Evolutionary conservation across 805 yeast genomes (phyloP).

Genomic region (Spathaspora sp.): DNA sequence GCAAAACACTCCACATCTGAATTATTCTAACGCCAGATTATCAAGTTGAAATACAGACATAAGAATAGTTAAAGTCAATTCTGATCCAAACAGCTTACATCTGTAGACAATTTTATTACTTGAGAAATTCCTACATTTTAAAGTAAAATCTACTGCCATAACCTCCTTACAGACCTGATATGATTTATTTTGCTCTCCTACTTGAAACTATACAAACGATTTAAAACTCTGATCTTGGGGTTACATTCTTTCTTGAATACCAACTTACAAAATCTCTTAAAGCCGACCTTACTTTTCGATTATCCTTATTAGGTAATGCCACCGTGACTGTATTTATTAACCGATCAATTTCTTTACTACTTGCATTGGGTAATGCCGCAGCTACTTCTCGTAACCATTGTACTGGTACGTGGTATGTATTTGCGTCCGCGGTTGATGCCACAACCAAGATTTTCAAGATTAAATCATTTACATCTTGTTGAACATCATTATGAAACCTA

Average conservation of each 20-base stretch:
- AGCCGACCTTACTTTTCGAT: constrained; percentile 66
- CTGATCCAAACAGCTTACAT: too few relatives aligned
- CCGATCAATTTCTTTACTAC: constrained; percentile 64
- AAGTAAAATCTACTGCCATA: too few relatives aligned
- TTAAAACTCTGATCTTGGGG: constrained; percentile 24
- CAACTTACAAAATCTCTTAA: constrained; percentile 77
- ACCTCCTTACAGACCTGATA: too few relatives aligned
- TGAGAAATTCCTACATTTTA: too few relatives aligned
- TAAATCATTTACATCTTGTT: constrained; percentile 72
- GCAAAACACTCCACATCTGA: too few relatives aligned
- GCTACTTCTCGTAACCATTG: constrained; percentile 64
- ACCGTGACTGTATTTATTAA: constrained; percentile 52
- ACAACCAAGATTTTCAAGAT: constrained; percentile 58
- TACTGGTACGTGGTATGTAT: constrained; percentile 27
- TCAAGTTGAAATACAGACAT: too few relatives aligned
- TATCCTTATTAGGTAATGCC: constrained; percentile 66
- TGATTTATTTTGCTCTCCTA: too few relatives aligned
- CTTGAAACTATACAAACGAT: too few relatives aligned
- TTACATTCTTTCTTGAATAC: constrained; percentile 76
- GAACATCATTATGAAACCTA: constrained; percentile 66
- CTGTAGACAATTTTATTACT: too few relatives aligned
- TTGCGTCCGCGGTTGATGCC: constrained; percentile 32
- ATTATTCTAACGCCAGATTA: too few relatives aligned
- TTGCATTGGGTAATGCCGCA: constrained; percentile 58
- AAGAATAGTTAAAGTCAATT: too few relatives aligned